Base-by-base conservation (phyloP, 148 eudicot genomes). In the Chenopodium berlandieri region DNA sequence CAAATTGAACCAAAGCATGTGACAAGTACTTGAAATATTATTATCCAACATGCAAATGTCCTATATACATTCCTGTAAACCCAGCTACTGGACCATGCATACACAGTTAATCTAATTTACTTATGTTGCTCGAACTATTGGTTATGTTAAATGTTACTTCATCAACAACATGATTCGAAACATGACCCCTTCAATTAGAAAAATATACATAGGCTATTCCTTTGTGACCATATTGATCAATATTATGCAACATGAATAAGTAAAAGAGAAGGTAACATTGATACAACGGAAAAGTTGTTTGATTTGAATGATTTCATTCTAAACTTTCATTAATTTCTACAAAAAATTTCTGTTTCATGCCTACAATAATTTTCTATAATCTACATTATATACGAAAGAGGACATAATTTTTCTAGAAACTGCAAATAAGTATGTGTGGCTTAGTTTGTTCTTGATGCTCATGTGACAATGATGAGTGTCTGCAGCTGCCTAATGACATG, bases 391-490 rank as follows among this genome's bases (percentile, higher is more conserved):
- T 27, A 68, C 72, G 11, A 31, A 13, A 58, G 27, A n/a, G 66
- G 9, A 5, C 1, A 62, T 1, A 22, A 22, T 9, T 62, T 20
- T 37, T 37, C 30, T 58, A 79, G 34, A 71, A 79, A 71, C 76
- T 71, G 72, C 50, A 52, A 65, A 79, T 70, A 17, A 54, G 32
- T 20, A 79, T 37, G 4, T 79, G 82, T 58, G 73, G 70, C 6
- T 37, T 71, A 58, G 14, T 79, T 71, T 71, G 76, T 75, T 79
- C 54, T 71, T 79, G 82, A 71, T 71, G 76, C 40, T 37, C 76
- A 54, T 20, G 66, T 62, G 66, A 62, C 23, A 52, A 20, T 16
- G 65, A 31, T 16, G 65, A 31, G 81, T 70, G 34, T 70, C 75
- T 79, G 40, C 81, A 79, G 54, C 32, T 34, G 7, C 32, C 23